Percentiles rank a stretch among this genome's conserved stretches.
Evolutionary conservation across 2,329 filamentous ascomycete genomes (phyloP).

Genomic region (Aspergillus aculeatus): DNA sequence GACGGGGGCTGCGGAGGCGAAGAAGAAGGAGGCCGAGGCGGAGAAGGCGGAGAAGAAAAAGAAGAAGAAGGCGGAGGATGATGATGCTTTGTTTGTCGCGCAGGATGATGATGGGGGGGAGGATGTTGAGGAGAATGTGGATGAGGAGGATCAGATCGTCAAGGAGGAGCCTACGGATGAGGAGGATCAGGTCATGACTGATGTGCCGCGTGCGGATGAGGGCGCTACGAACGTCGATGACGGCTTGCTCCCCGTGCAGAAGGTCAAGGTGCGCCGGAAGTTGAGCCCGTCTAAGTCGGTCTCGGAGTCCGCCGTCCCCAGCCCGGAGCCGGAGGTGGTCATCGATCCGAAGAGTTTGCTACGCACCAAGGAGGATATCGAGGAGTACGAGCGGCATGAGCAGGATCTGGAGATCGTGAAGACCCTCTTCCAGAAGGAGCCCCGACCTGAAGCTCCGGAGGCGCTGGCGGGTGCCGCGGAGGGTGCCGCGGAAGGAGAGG

Average conservation of each 20-base stretch:
- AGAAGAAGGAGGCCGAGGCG: slow-evolving; percentile 34
- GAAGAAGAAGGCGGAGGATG: slow-evolving; percentile 18
- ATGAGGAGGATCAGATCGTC: slow-evolving; percentile 36
- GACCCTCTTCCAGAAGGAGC: slow-evolving; percentile 34
- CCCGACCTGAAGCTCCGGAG: slow-evolving; percentile 14
- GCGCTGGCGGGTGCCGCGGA: slow-evolving; percentile 6
- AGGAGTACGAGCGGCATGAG: slow-evolving; percentile 43
- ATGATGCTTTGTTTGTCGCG: slow-evolving; percentile 22
- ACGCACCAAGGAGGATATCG: slow-evolving; percentile 42
- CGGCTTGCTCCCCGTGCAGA: slow-evolving; percentile 34
- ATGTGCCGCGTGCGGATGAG: slow-evolving; percentile 31
- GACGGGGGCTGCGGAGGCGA: slow-evolving; percentile 35
- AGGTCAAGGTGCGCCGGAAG: slow-evolving; percentile 36
- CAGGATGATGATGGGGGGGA: slow-evolving; percentile 13
- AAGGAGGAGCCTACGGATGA: slow-evolving; percentile 57
- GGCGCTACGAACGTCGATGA: slow-evolving; percentile 27
- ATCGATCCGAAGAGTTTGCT: slow-evolving; percentile 36
- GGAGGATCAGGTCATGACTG: slow-evolving; percentile 40
- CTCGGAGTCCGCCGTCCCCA: not conserved
- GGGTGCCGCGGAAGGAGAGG: slow-evolving; percentile 15
- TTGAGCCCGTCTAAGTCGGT: slow-evolving; percentile 24
- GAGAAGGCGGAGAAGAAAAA: slow-evolving; percentile 33
- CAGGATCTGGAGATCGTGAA: slow-evolving; percentile 42
- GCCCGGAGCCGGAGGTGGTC: slow-evolving; percentile 13
- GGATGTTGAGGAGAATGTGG: slow-evolving; percentile 10